Base-by-base conservation (phyloP, 2,329 filamentous ascomycete genomes). In the Exophiala xenobiotica region DNA sequence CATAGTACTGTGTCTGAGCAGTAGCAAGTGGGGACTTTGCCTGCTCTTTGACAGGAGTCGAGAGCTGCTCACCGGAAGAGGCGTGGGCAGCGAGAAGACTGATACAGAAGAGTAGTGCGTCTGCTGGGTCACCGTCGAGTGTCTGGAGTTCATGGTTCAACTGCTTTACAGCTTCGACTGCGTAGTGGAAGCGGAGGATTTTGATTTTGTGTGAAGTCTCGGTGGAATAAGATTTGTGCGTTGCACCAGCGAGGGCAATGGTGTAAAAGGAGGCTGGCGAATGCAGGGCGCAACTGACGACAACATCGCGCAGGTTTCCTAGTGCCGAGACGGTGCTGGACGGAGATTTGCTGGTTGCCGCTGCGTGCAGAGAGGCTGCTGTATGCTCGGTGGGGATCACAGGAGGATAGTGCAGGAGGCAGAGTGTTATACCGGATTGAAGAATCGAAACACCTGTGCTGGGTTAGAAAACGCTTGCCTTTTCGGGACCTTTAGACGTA, bases 391-490 rank as follows among this genome's bases (percentile, higher is more conserved):
- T 23, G 3, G 38, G n/a, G 18, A 40, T 40, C 2, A 40, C 38
- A 18, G 38, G 38, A 2, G 38, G 38, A n/a, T 40, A 40, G 14
- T 40, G 38, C 11, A 40, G 20, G 14, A 40, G 38, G 14, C 38
- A 40, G 19, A 40, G 38, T n/a, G 38, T 40, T n/a, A 40, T 40
- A n/a, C 38, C 38, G 8, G 38, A 40, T n/a, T 40, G 38, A 40
- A 40, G 38, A 12, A 40, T 40, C 4, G 38, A 22, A 4, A 23
- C 38, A 22, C 38, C 38, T 40, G 20, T 6, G n/a, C 19, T n/a
- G 12, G n/a, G n/a, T 22, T 40, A 12, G n/a, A 24, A 16, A 35
- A 35, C 31, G 31, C 4, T 35, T 14, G 12, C 9, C 3, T 16
- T 5, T 35, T 35, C 9, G 31, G 31, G 31, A 9, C 31, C 5